Evolutionary conservation across 1,284 basidiomycete species (phyloP), one percentile per base, ranked within the genome.

Genomic region (Cutaneotrichosporon cavernicola): DNA sequence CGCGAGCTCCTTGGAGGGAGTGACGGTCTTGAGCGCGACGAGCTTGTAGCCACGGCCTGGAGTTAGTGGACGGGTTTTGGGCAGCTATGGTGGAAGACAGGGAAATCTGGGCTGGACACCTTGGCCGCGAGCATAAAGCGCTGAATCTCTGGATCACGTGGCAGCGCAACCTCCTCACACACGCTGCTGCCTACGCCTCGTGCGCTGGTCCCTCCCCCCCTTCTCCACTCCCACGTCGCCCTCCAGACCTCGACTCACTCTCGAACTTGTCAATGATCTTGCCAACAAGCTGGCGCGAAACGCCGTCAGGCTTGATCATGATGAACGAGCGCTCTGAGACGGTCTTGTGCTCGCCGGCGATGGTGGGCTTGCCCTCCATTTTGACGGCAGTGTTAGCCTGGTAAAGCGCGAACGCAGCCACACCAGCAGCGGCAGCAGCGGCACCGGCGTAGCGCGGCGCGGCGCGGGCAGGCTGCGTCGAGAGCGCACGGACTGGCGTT

Each of bases 331-430:
- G 73, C 73, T 83, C 81, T 40, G 75, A 70, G 49, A 71, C 72
- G 43, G 80, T 83, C 32, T 78, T 76, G 70, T 80, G 77, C 71
- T 81, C 80, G 50, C 82, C 82, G n/a, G 81, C 66, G 61, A 82
- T 81, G 65, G 80, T 81, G 72, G 76, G 77, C 51, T 76, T 66
- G 52, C 79, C 80, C 65, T 82, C 81, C 62, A 81, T 76, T 60
- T 70, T 58, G 47, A 70, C 56, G 16, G 65, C 57, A 58, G 70
- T 65, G 58, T 61, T 56, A 76, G 74, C 49, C 65, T 75, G 65
- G 75, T 76, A 79, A 34, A 74, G 60, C 46, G 74, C 74, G 36
- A 71, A 72, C 30, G 66, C 71, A 32, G 76, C 68, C 31, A 73
- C 68, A 22, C 73, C 74, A 38, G 71, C 66, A 38, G 65, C 76